These are phyloP conservation scores for Nicotiana undulata DNA, from an alignment of 257 asterid species.

Conservation along the genomic window DNA sequence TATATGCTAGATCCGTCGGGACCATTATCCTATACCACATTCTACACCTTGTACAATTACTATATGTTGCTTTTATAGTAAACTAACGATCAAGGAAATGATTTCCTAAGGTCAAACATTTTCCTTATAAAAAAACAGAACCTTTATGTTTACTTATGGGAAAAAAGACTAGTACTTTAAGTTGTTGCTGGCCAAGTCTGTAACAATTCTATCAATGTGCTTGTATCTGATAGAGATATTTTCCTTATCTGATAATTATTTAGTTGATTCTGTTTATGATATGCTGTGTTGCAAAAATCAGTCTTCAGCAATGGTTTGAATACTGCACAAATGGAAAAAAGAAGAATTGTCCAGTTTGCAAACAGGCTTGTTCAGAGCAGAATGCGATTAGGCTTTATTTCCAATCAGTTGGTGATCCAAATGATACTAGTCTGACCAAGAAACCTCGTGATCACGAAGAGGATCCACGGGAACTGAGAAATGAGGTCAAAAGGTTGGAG, in stretches of 20 bases:
- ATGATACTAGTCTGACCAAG: conserved; percentile 40
- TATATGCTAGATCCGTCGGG: too few species aligned
- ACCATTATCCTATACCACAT: neutral
- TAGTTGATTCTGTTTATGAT: neutral
- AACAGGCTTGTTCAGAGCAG: conserved; percentile 63
- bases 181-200: neutral
- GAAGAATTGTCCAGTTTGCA: conserved; percentile 92
- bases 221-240: neutral
- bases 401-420: conserved; percentile 73
- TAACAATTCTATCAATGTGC: neutral
- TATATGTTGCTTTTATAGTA: neutral
- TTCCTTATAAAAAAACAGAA: neutral
- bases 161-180: neutral
- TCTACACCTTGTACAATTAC: neutral
- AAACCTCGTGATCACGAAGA: conserved; percentile 32
- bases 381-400: conserved; percentile 73
- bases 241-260: neutral
- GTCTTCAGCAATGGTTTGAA: conserved; percentile 98
- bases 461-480: conserved; percentile 41
- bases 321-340: conserved; percentile 60
- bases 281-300: conserved; percentile 9
- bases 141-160: neutral
- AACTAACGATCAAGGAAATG: neutral
- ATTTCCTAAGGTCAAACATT: neutral
- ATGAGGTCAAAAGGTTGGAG: conserved; percentile 64